Conservation (phyloP, 192 early-diverging fungal species). For the Chytriomyces confervae region DNA sequence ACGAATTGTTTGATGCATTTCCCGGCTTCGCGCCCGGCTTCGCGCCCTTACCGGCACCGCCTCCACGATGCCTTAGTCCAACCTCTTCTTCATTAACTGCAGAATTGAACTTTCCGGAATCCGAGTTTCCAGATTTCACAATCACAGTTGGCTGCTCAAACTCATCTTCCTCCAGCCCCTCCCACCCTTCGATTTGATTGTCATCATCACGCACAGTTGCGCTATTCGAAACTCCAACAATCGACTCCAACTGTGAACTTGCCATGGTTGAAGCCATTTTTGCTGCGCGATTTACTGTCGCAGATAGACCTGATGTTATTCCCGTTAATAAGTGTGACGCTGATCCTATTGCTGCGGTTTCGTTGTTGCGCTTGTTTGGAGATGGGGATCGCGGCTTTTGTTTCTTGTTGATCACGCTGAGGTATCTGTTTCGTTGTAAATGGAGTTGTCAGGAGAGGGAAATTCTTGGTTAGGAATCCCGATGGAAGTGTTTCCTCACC, state of each 20-base stretch:
- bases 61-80: constrained; percentile 14
- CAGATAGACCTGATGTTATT: constrained; percentile 12
- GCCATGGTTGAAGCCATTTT: constrained; percentile 22
- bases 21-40: too few species aligned
- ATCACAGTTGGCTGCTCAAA: not conserved
- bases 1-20: not conserved
- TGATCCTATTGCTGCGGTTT: not conserved
- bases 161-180: constrained; percentile 1
- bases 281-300: constrained; percentile 18
- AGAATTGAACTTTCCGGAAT: not conserved
- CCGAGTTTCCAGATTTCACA: constrained; percentile 10
- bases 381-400: not conserved
- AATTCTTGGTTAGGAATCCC: not conserved
- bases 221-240: constrained; percentile 5
- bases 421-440: constrained; percentile 16
- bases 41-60: not conserved
- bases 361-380: not conserved
- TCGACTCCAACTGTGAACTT: constrained; percentile 10
- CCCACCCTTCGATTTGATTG: constrained; percentile 12
- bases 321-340: not conserved
- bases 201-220: not conserved
- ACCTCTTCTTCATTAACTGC: not conserved
- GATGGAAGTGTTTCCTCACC: constrained; percentile 28
- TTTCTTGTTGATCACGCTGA: constrained; percentile 9
- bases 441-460: not conserved